Evolutionary conservation across 495 filamentous ascomycete genomes (phyloP), one percentile per base, ranked within the genome.

Genomic region (Neurospora sp.): DNA sequence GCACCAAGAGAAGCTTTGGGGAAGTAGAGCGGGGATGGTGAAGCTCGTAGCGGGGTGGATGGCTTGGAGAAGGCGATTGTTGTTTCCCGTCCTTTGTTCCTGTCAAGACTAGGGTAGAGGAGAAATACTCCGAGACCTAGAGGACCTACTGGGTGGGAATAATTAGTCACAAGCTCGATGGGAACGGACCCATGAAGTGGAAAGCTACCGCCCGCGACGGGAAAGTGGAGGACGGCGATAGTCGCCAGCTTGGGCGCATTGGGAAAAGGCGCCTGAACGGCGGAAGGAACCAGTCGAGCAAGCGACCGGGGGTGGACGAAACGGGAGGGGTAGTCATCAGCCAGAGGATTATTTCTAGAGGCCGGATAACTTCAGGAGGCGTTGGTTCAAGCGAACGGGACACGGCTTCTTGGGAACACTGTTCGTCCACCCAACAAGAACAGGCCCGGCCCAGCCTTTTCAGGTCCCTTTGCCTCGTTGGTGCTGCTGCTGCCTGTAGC

Each of bases 161-260:
- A 16, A 75, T 78, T 71, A 77, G 78, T 74, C 69, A 75, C 53
- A 35, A 65, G 12, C 53, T 61, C 53, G 6, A 38, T 70, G 73
- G 72, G 47, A 72, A 73, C 38, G 71, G 38, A 45, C 35, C 70
- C 73, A 71, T 74, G 73, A 31, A 31, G 3, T 31, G 27, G 27
- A 31, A 31, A 45, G 69, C 53, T 72, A 70, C 4, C 31, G 31
- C 31, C 31, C 31, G 31, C 31, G 31, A 35, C 31, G 31, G 31
- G 31, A 81, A 79, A 78, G 77, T 75, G 77, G 76, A 76, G 70
- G 73, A 76, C 69, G 76, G 68, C 72, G 71, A 72, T 45, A 74
- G 65, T 39, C 70, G 73, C 68, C 61, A 71, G 70, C 70, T 59
- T 70, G 75, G 73, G 79, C 76, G 75, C 76, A 75, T 77, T 74